These are phyloP conservation scores for Lipomyces sp. DNA, from an alignment of 805 yeast genomes.

Conservation along the genomic window DNA sequence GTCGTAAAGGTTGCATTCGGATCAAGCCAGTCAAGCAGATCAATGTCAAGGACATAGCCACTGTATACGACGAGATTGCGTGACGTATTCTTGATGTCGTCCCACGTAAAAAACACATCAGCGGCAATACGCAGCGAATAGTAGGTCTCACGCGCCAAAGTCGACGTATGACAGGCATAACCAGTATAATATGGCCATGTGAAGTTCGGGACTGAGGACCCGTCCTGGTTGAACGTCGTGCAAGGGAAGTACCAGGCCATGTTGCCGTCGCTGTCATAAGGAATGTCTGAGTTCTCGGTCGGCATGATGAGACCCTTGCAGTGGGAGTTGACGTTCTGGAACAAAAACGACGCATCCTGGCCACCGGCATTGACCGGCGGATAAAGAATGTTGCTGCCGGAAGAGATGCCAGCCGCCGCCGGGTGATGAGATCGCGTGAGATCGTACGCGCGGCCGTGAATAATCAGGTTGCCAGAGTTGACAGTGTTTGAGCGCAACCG, in stretches of 20 bases:
- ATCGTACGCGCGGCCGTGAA: slow-evolving; percentile 79
- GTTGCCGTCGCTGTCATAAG: slow-evolving; percentile 54
- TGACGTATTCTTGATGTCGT: slow-evolving; percentile 63
- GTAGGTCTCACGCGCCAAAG: slow-evolving; percentile 63
- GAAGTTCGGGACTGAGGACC: slow-evolving; percentile 63
- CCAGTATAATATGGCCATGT: slow-evolving; percentile 66
- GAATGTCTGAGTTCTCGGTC: slow-evolving; percentile 65
- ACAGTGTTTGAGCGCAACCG: slow-evolving; percentile 64
- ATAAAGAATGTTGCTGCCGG: slow-evolving; percentile 68
- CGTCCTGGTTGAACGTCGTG: slow-evolving; percentile 63
- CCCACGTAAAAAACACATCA: slow-evolving; percentile 87
- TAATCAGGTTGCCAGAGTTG: slow-evolving; percentile 57
- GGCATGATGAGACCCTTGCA: slow-evolving; percentile 78
- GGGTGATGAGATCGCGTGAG: slow-evolving; percentile 72
- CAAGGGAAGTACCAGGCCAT: slow-evolving; percentile 98
- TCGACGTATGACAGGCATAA: slow-evolving; percentile 86
- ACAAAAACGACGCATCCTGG: slow-evolving; percentile 74
- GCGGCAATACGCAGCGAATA: slow-evolving; percentile 60
- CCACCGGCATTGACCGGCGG: slow-evolving; percentile 91
- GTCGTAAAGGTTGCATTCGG: slow-evolving; percentile 68
- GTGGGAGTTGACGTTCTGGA: slow-evolving; percentile 89
- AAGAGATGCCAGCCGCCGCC: slow-evolving; percentile 69
- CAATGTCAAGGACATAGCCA: slow-evolving; percentile 83
- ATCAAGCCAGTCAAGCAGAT: slow-evolving; percentile 71
- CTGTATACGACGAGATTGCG: slow-evolving; percentile 83